Evolutionary conservation across 202 grass and related monocot species (phyloP), one percentile per base, ranked within the genome.

Genomic region (Digitaria exilis): DNA sequence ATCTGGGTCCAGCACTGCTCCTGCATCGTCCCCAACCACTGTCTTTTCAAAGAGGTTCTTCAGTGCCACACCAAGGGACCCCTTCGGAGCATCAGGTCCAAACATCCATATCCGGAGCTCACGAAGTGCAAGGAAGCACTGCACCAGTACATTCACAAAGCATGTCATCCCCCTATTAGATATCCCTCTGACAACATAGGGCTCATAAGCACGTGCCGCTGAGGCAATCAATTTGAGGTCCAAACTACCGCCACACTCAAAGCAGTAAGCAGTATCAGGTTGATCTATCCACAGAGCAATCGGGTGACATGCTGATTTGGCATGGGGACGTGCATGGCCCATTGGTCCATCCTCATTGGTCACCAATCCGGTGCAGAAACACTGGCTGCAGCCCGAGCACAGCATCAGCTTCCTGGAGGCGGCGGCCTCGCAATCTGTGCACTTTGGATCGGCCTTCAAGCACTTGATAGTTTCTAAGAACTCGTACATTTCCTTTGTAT

Each of bases 71-170:
- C 83, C 88, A 32, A 94, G 74, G 17, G 69, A 12, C 24, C 92
- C 90, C 5, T 3, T 57, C 26, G 57, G 52, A 57, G 51, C 67
- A 65, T 85, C 71, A 5, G 75, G 76, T 67, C 34, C 81, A 63
- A 89, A 21, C 81, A 91, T 85, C 64, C 41, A 82, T 35, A 39
- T 25, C 55, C 92, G 78, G 75, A 94, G 52, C 29, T 71, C 77
- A 81, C 86, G 77, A 69, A 97, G 85, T 12, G 69, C 80, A 64
- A 94, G 86, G 73, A 97, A 77, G 85, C 91, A 92, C 85, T 92
- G 92, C 58, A 94, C 32, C 22, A 86, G 56, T 37, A 89, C 75
- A 85, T 97, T 97, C 64, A 91, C 71, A 60, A 92, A 92, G 60
- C 94, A 97, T 17, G 77, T 89, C 69, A 84, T 82, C 9, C 87